phyloP scores from a whole-genome alignment of 441 rosid genomes.

The Brassica balearica region DNA sequence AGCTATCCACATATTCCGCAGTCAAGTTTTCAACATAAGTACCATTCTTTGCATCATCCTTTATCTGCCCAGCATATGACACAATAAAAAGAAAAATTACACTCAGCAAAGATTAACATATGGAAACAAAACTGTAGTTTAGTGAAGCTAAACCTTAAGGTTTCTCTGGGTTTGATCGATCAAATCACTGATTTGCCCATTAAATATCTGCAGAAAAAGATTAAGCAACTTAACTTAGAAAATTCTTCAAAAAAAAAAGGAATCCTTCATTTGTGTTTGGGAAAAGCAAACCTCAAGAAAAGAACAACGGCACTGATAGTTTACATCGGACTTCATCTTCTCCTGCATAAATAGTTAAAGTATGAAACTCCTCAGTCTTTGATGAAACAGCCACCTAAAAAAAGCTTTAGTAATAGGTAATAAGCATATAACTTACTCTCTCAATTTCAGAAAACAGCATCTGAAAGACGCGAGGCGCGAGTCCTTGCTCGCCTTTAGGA shows the following conservation, averaged over 20 bases:
- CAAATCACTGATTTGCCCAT: conserved; percentile 86
- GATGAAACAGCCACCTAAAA: not conserved
- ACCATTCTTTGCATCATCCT: conserved; percentile 83
- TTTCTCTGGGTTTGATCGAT: conserved; percentile 88
- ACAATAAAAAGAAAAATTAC: conserved; percentile 22
- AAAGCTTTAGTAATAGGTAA: no score
- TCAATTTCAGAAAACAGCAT: conserved; percentile 80
- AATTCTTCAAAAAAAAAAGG: not conserved
- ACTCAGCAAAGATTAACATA: conserved; percentile 7
- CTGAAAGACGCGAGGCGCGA: conserved; percentile 86
- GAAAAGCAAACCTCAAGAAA: conserved; percentile 81
- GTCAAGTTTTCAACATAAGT: conserved; percentile 79
- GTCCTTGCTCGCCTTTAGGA: conserved; percentile 76
- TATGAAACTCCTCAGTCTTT: not conserved
- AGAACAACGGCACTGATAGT: conserved; percentile 95
- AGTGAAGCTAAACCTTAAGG: conserved; percentile 68
- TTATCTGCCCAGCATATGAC: conserved; percentile 55
- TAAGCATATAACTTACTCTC: conserved; percentile 53
- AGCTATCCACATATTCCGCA: conserved; percentile 81
- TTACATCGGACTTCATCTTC: conserved; percentile 65
- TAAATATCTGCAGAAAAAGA: conserved; percentile 66
- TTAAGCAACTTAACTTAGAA: not conserved
- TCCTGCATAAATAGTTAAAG: conserved; percentile 51
- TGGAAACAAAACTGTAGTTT: conserved; percentile 16
- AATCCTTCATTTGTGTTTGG: conserved; percentile 10